Percentiles rank a stretch among this genome's conserved stretches.
Conservation (phyloP, 2,329 filamentous ascomycete species). For the Didymosphaeria variabile region DNA sequence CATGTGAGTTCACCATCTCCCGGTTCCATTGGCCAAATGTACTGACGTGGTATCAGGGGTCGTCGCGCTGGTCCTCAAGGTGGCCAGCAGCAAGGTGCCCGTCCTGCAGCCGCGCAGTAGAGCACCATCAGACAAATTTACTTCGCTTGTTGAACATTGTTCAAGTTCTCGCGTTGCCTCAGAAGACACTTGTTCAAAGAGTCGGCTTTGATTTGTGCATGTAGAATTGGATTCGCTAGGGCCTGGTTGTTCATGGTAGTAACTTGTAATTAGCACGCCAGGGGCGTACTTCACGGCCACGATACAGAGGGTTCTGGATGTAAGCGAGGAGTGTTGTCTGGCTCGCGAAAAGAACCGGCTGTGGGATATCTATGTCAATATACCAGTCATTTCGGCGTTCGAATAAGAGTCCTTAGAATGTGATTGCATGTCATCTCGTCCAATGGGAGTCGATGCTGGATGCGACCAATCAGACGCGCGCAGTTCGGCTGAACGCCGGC, state of each 20-base stretch:
- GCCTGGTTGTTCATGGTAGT: constrained; percentile 20
- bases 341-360: neutral
- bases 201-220: constrained; percentile 6
- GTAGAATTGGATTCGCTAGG: constrained; percentile 20
- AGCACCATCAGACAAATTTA: neutral
- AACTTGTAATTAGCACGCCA: constrained; percentile 24
- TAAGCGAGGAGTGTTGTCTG: neutral
- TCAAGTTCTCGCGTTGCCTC: neutral
- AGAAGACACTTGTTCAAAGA: neutral
- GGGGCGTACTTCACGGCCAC: constrained; percentile 13
- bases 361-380: constrained; percentile 1
- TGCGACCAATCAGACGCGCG: constrained; percentile 13
- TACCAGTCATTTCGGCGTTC: constrained; percentile 14
- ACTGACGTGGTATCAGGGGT: constrained; percentile 34
- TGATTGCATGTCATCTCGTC: neutral
- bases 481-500: constrained; percentile 17
- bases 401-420: neutral
- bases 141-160: neutral
- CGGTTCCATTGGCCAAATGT: neutral
- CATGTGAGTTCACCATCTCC: constrained; percentile 68
- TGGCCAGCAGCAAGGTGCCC: constrained; percentile 21
- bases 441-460: neutral
- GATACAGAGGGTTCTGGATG: constrained; percentile 11
- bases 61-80: constrained; percentile 32
- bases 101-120: constrained; percentile 23